Evolutionary conservation across 129 eudicot species (phyloP).

Genomic region (Smallanthus sonchifolius): DNA sequence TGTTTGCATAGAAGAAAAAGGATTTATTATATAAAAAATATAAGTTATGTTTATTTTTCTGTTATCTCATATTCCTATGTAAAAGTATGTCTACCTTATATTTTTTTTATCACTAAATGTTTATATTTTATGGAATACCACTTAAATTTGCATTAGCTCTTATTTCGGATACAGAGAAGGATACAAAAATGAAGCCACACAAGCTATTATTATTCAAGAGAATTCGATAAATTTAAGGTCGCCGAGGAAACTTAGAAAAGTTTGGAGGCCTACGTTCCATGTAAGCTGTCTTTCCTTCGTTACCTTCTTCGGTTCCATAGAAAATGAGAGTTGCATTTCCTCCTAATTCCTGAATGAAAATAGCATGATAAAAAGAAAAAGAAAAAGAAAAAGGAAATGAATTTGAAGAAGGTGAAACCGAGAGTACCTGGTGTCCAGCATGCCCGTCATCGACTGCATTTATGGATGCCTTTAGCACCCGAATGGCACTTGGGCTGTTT

Average conservation of each 20-base stretch:
- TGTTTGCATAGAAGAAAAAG: too few species aligned
- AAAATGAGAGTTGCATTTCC: conserved; percentile 92
- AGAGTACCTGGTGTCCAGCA: conserved; percentile 89
- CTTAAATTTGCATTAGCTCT: not conserved
- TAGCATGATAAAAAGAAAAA: not conserved
- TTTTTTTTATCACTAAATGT: too few species aligned
- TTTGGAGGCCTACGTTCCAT: conserved; percentile 82
- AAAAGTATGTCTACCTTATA: too few species aligned
- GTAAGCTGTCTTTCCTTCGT: conserved; percentile 86
- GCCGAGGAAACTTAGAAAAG: conserved; percentile 76
- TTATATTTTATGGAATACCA: not conserved
- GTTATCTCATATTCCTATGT: too few species aligned
- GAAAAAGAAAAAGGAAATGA: not conserved
- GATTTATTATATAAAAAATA: too few species aligned
- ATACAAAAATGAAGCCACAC: conserved; percentile 6
- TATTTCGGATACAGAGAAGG: not conserved
- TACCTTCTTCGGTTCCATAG: conserved; percentile 94
- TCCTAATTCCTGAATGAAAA: conserved; percentile 52
- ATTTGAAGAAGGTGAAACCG: not conserved
- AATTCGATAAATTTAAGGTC: conserved; percentile 39
- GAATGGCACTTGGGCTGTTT: conserved; percentile 92
- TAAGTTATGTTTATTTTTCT: too few species aligned
- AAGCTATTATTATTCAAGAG: not conserved
- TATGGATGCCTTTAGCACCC: conserved; percentile 75
- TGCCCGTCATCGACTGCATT: conserved; percentile 96